phyloP scores from a whole-genome alignment of 352 stramenopile genomes.

The Pythium utonaiense region DNA sequence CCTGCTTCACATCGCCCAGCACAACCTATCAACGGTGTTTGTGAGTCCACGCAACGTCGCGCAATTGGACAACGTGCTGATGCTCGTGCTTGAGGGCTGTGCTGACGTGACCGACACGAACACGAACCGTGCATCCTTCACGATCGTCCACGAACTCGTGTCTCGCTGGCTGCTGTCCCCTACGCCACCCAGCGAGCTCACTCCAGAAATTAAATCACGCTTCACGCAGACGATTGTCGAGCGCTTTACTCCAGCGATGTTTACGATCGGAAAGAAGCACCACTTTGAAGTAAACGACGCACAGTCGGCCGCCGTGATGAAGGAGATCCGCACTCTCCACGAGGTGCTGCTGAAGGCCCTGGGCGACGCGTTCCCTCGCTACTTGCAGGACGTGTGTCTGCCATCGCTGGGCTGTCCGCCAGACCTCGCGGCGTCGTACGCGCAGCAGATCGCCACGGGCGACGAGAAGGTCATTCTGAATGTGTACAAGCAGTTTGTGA shows the following conservation, averaged over 20 bases:
- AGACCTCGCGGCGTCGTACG: conserved; percentile 56
- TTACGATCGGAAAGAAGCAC: conserved; percentile 50
- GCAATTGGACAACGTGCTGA: conserved; percentile 64
- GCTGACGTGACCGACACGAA: conserved; percentile 60
- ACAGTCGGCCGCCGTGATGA: conserved; percentile 57
- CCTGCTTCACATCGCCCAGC: conserved; percentile 63
- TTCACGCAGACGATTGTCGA: conserved; percentile 67
- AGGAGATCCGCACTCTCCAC: conserved; percentile 75
- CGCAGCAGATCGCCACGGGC: conserved; percentile 50
- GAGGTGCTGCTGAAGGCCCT: conserved; percentile 52
- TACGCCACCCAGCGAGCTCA: conserved; percentile 25
- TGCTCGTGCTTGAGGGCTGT: conserved; percentile 68
- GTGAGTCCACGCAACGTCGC: conserved; percentile 59
- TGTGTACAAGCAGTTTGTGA: conserved; percentile 66
- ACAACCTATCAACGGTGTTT: conserved; percentile 67
- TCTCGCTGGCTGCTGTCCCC: conserved; percentile 53
- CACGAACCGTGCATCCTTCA: conserved; percentile 75
- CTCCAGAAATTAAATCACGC: conserved; percentile 32
- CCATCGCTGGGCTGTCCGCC: conserved; percentile 51
- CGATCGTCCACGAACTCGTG: conserved; percentile 66
- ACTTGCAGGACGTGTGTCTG: conserved; percentile 61
- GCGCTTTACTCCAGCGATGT: conserved; percentile 73
- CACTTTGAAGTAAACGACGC: conserved; percentile 77
- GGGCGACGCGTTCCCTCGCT: conserved; percentile 58
- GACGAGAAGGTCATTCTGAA: conserved; percentile 62